Conservation (phyloP, 139 green algal species). For the Pleodorina starrii region DNA sequence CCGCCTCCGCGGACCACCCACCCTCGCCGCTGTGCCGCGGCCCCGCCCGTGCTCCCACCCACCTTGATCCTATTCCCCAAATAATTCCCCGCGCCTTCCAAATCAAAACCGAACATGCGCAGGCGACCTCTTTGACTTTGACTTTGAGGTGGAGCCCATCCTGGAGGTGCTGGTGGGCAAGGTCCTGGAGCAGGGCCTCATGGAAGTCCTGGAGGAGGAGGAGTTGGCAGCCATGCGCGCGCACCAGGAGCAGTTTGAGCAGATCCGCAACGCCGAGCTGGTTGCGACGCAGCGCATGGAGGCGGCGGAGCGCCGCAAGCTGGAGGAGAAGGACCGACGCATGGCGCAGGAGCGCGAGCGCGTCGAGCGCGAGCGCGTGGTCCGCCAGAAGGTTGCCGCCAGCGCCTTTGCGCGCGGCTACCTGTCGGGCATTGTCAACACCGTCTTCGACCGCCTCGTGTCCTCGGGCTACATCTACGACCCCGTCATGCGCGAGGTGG, state of each 20-base stretch:
- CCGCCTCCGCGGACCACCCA: too few relatives aligned
- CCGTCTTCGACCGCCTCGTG: slow-evolving; percentile 79
- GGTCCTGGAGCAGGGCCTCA: slow-evolving; percentile 89
- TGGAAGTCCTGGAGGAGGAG: slow-evolving; percentile 94
- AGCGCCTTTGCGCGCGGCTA: slow-evolving; percentile 83
- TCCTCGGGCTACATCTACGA: slow-evolving; percentile 85
- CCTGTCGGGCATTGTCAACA: slow-evolving; percentile 82
- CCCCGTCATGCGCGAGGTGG: slow-evolving; percentile 83
- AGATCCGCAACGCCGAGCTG: slow-evolving; percentile 85
- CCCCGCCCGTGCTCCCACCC: too few relatives aligned
- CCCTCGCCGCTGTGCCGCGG: too few relatives aligned
- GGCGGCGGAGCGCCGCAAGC: slow-evolving; percentile 85
- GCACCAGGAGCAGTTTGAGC: slow-evolving; percentile 88
- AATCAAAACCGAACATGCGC: too few relatives aligned
- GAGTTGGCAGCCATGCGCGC: slow-evolving; percentile 87
- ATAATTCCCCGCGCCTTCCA: neutral
- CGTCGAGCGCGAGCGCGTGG: slow-evolving; percentile 72
- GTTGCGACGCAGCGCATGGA: slow-evolving; percentile 89
- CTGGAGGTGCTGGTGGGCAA: slow-evolving; percentile 92
- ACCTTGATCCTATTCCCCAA: too few relatives aligned
- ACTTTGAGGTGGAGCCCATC: slow-evolving; percentile 92
- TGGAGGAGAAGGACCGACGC: slow-evolving; percentile 88
- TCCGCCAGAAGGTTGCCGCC: slow-evolving; percentile 81
- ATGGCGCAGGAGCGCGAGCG: slow-evolving; percentile 79
- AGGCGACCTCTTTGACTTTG: slow-evolving; percentile 94